Evolutionary conservation across 75 land plant genomes (phyloP).

Genomic region (Selaginella moellendorffii): DNA sequence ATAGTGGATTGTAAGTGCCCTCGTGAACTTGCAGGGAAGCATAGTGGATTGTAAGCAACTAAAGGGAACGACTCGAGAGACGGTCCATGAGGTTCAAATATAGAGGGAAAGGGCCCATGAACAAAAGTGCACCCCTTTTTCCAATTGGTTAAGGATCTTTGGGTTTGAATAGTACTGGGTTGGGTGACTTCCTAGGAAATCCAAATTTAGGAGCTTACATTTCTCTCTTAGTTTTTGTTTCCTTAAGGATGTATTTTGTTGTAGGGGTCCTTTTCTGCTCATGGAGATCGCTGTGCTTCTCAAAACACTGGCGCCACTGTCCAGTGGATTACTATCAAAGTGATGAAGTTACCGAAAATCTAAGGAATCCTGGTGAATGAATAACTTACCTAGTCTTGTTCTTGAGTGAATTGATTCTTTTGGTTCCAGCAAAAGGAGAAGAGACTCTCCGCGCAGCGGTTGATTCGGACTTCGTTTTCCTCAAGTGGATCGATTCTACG

Average conservation of each 20-base stretch:
- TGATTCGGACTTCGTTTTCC: constrained; percentile 59
- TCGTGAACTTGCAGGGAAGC: too few species aligned
- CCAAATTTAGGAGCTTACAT: too few species aligned
- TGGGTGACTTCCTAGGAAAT: too few species aligned
- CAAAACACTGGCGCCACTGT: constrained; percentile 50
- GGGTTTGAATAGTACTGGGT: too few species aligned
- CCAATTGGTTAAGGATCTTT: too few species aligned
- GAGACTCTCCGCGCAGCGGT: constrained; percentile 41
- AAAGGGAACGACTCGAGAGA: too few species aligned
- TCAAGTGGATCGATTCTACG: constrained; percentile 76
- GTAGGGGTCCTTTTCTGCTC: constrained; percentile 79
- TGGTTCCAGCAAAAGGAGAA: constrained; percentile 44
- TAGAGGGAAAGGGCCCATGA: too few species aligned
- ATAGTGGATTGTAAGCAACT: too few species aligned
- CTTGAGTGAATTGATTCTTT: neutral
- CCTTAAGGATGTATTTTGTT: neutral
- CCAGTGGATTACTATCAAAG: constrained; percentile 50
- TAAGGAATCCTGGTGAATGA: constrained; percentile 45
- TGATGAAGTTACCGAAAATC: constrained; percentile 35
- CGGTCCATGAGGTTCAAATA: too few species aligned
- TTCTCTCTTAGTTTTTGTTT: neutral
- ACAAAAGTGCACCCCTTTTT: too few species aligned
- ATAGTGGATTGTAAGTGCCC: too few species aligned
- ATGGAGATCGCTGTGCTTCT: constrained; percentile 82
- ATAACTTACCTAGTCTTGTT: too few species aligned